These are phyloP conservation scores for Sechiopsis laciniata DNA, from an alignment of 306 rosid genomes.

Conservation along the genomic window DNA sequence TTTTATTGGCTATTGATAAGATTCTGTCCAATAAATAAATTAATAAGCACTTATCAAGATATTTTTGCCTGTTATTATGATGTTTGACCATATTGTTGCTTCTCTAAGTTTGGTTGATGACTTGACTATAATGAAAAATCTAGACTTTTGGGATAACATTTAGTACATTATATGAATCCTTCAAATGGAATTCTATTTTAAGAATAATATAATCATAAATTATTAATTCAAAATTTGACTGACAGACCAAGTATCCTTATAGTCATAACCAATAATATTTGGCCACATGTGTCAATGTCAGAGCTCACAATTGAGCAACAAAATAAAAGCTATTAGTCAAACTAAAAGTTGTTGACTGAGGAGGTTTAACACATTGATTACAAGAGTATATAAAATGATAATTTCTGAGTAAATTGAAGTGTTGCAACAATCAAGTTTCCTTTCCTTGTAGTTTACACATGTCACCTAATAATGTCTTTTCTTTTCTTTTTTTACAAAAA, in stretches of 20 bases:
- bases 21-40: no score
- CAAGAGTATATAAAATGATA: no score
- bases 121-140: not conserved
- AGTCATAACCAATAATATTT: not conserved
- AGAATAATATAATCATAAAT: not conserved
- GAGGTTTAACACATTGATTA: no score
- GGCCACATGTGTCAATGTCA: not conserved
- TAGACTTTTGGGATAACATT: not conserved
- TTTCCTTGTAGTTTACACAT: conserved; percentile 14
- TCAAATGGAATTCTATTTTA: not conserved
- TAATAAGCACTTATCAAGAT: no score
- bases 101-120: not conserved
- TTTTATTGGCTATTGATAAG: no score
- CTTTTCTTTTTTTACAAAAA: no score
- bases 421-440: not conserved
- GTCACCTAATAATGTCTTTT: not conserved
- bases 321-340: not conserved
- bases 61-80: no score
- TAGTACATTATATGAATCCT: not conserved
- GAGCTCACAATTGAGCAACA: not conserved
- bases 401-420: not conserved
- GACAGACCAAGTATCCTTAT: not conserved
- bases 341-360: no score
- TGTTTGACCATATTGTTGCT: not conserved
- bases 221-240: not conserved